These are phyloP conservation scores for Naegleria fowleri DNA, from an alignment of 208 protist species.

Conservation along the genomic window DNA sequence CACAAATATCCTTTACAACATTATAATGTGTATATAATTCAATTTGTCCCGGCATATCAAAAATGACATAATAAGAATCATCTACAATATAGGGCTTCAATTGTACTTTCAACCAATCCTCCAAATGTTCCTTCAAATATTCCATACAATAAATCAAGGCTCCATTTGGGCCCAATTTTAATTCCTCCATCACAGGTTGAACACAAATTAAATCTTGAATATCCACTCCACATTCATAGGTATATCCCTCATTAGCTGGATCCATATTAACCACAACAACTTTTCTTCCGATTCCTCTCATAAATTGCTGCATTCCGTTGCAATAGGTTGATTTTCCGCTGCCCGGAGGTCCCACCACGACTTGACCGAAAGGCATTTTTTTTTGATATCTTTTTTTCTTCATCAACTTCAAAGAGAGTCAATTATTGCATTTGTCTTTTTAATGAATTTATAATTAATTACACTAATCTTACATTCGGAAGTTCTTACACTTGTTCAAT, in stretches of 20 bases:
- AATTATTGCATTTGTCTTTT: too few relatives aligned
- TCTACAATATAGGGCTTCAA: conserved; percentile 31
- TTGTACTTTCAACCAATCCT: conserved; percentile 29
- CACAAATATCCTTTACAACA: conserved; percentile 71
- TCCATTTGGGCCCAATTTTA: conserved; percentile 94
- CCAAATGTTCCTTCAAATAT: conserved; percentile 62
- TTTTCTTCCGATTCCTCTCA: conserved; percentile 76
- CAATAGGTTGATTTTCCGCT: conserved; percentile 92
- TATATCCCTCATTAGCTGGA: conserved; percentile 92
- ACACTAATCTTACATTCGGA: too few relatives aligned
- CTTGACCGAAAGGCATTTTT: conserved; percentile 76
- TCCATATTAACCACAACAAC: conserved; percentile 93
- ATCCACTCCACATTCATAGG: conserved; percentile 39
- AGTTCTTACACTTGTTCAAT: too few relatives aligned
- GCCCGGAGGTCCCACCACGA: conserved; percentile 92
- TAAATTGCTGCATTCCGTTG: conserved; percentile 84
- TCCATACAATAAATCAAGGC: conserved; percentile 93
- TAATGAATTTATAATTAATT: too few relatives aligned
- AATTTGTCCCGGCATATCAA: conserved; percentile 97
- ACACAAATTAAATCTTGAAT: conserved; percentile 30
- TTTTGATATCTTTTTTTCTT: not conserved
- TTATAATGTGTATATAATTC: conserved; percentile 95
- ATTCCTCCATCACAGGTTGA: conserved; percentile 68
- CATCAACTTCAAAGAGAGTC: too few relatives aligned
- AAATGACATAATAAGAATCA: conserved; percentile 80